phyloP scores from a whole-genome alignment of 495 filamentous ascomycete species.

The Aspergillus saccharolyticus region DNA sequence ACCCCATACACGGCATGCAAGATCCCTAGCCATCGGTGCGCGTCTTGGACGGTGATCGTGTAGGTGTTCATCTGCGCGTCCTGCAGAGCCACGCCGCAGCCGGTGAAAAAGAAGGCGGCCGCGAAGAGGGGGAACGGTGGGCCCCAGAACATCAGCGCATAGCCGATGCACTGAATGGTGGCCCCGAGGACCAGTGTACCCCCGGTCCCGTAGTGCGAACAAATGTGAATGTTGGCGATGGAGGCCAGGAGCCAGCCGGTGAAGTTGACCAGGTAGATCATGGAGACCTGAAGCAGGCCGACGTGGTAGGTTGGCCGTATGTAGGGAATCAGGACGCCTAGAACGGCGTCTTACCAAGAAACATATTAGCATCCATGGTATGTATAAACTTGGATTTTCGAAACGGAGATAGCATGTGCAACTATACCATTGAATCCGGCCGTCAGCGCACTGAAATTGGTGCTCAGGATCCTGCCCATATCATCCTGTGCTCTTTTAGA shows the following conservation, averaged over 20 bases:
- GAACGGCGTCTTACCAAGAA: constrained; percentile 34
- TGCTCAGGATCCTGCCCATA: constrained; percentile 39
- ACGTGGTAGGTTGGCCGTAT: constrained; percentile 43
- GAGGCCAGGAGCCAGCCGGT: constrained; percentile 46
- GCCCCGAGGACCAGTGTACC: constrained; percentile 46
- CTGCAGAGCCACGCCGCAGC: constrained; percentile 47
- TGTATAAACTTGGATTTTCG: too few species aligned
- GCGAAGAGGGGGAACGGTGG: constrained; percentile 47
- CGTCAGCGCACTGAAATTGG: constrained; percentile 49
- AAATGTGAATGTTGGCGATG: constrained; percentile 43
- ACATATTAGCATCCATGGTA: background rate
- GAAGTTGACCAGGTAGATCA: constrained; percentile 42
- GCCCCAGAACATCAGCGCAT: constrained; percentile 43
- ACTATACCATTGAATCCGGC: constrained; percentile 41
- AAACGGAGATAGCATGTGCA: background rate
- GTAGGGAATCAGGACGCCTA: constrained; percentile 51
- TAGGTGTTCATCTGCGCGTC: constrained; percentile 52
- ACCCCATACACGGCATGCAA: constrained; percentile 53
- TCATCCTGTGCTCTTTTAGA: constrained; percentile 16
- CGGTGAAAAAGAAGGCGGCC: constrained; percentile 44
- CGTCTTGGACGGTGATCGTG: constrained; percentile 37
- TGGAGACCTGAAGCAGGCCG: constrained; percentile 43
- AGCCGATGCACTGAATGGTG: constrained; percentile 40
- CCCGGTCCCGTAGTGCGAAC: constrained; percentile 39
- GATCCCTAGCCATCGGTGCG: constrained; percentile 53